Base-by-base conservation (phyloP, 176 grass and related monocot genomes). In the Avena sativa region DNA sequence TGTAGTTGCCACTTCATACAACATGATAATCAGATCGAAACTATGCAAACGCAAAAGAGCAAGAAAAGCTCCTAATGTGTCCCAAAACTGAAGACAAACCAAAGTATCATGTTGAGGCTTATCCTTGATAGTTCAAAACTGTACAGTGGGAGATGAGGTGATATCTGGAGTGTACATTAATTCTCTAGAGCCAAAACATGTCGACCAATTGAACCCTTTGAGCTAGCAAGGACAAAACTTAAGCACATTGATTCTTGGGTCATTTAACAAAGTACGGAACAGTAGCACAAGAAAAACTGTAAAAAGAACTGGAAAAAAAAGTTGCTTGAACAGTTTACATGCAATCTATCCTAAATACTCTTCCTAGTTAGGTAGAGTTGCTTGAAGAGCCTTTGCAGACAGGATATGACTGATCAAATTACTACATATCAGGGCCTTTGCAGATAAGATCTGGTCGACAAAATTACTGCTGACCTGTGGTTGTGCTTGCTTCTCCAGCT, bases 391-490 rank as follows among this genome's bases (percentile, higher is more conserved):
- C 68, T 91, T 84, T 49, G 15, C 38, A 84, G 89, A 76, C 52
- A 87, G 51, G 38, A 55, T 58, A 11, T 80, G 36, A 75, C 75
- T 60, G 51, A 84, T 87, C 74, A 79, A 70, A 87, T 64, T 79
- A 86, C 74, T 86, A 78, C 74, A 87, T 72, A 57, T 56, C 80
- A 80, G 82, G 62, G 67, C 68, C 81, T 87, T 87, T 80, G 68
- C 25, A 77, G 67, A 76, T 30, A 87, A 84, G 19, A 51, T 84
- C 59, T 87, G 38, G 13, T 79, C 83, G 7, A 66, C 32, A 86
- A 83, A 80, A 85, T 79, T 87, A 79, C 83, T 89, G 90, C 93
- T 76, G 36, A 95, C 93, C 93, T 93, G 89, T 89, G 61, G 67
- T 52, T 17, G 81, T 81, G 74, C 81, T 91, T 91, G 49, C 83